Evolutionary conservation across 2,329 filamentous ascomycete species (phyloP).

Genomic region (Diplodia sapinea): DNA sequence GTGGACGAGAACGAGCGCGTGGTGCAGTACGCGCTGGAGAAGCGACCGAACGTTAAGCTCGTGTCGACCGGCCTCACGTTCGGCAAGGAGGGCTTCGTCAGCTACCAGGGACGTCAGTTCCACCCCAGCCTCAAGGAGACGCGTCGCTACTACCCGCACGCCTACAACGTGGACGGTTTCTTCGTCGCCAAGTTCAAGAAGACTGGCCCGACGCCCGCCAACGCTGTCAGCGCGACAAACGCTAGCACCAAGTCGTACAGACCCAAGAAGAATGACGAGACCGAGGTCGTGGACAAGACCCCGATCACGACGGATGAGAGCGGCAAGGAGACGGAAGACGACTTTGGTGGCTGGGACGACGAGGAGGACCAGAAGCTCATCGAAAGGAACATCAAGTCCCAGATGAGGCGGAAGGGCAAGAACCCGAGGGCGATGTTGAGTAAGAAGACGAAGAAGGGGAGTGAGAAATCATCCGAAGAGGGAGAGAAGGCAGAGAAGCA

Average conservation of each 20-base stretch:
- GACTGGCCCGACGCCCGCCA: slow-evolving; percentile 74
- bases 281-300: slow-evolving; percentile 66
- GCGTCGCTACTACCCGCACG: slow-evolving; percentile 85
- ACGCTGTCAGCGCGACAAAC: slow-evolving; percentile 51
- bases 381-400: slow-evolving; percentile 51
- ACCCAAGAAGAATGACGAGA: slow-evolving; percentile 45
- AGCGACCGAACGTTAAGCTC: slow-evolving; percentile 90
- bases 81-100: slow-evolving; percentile 89
- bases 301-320: slow-evolving; percentile 56
- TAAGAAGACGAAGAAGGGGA: slow-evolving; percentile 36
- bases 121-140: slow-evolving; percentile 83
- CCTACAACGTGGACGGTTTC: slow-evolving; percentile 97
- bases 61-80: slow-evolving; percentile 91
- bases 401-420: slow-evolving; percentile 54
- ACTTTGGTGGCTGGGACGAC: slow-evolving; percentile 58
- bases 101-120: slow-evolving; percentile 90
- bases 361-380: slow-evolving; percentile 58
- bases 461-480: slow-evolving; percentile 10
- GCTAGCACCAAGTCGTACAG: slow-evolving; percentile 39
- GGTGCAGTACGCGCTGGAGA: slow-evolving; percentile 89
- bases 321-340: slow-evolving; percentile 43
- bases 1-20: slow-evolving; percentile 94
- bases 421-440: slow-evolving; percentile 50
- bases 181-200: slow-evolving; percentile 98
- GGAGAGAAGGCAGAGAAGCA: background rate